phyloP scores from a whole-genome alignment of 805 yeast species.

The Debaryomyces hansenii region DNA sequence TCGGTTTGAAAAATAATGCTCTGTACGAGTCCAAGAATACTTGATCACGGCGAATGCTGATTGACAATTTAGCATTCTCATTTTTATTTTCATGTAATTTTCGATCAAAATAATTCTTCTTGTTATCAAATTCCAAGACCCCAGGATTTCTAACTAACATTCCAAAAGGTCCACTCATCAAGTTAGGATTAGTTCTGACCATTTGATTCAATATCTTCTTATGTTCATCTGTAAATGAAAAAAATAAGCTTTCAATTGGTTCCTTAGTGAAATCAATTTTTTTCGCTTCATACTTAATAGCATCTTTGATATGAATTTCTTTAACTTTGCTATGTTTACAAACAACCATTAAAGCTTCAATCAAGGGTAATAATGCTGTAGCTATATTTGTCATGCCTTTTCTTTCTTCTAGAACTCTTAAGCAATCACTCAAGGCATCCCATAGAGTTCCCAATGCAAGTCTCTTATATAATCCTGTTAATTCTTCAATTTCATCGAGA shows the following conservation, averaged over 20 bases:
- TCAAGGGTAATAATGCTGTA: conserved; percentile 77
- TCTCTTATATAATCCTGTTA: conserved; percentile 62
- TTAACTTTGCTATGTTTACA: conserved; percentile 78
- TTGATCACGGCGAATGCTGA: conserved; percentile 81
- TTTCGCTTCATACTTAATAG: conserved; percentile 59
- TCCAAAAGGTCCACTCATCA: conserved; percentile 95
- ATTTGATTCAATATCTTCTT: conserved; percentile 84
- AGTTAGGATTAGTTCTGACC: conserved; percentile 86
- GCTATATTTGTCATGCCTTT: conserved; percentile 55
- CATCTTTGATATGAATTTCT: conserved; percentile 55
- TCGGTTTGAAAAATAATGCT: conserved; percentile 73
- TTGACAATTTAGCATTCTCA: conserved; percentile 49
- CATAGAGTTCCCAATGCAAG: conserved; percentile 77
- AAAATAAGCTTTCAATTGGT: conserved; percentile 76
- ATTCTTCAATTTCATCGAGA: conserved; percentile 40
- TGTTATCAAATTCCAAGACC: conserved; percentile 92
- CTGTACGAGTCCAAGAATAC: conserved; percentile 91
- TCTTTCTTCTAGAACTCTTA: conserved; percentile 61
- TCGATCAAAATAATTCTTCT: conserved; percentile 79
- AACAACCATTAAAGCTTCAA: conserved; percentile 94
- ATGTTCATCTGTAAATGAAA: conserved; percentile 85
- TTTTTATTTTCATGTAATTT: conserved; percentile 57
- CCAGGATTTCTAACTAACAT: conserved; percentile 84
- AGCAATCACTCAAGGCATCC: conserved; percentile 78
- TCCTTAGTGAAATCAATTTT: conserved; percentile 68